These are phyloP conservation scores for Fusarium pseudocircinatum DNA, from an alignment of 2,329 filamentous ascomycete genomes.

Conservation along the genomic window DNA sequence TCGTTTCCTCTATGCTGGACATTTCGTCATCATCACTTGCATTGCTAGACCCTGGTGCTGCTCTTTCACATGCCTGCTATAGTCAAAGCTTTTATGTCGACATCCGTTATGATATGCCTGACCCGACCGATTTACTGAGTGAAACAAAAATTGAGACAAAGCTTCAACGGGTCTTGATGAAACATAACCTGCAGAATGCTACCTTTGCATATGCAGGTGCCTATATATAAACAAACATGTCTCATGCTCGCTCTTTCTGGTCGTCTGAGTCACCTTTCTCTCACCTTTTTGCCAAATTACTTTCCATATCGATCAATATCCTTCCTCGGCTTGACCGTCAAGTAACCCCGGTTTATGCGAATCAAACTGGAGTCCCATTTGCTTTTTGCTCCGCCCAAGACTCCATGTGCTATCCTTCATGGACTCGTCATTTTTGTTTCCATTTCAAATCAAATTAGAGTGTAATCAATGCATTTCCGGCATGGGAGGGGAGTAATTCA, in stretches of 20 bases:
- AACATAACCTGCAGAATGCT: conserved; percentile 22
- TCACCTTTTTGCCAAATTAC: conserved; percentile 25
- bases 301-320: conserved; percentile 1
- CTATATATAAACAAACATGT: conserved; percentile 23
- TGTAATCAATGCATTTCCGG: conserved; percentile 18
- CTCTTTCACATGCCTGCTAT: conserved; percentile 22
- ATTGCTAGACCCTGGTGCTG: conserved; percentile 10
- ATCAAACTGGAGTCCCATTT: conserved; percentile 24
- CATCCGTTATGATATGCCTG: neutral
- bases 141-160: conserved; percentile 1
- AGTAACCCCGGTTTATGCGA: conserved; percentile 27
- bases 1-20: conserved; percentile 19
- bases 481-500: conserved; percentile 20
- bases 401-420: conserved; percentile 40
- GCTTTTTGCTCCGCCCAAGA: conserved; percentile 34
- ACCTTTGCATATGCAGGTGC: conserved; percentile 21
- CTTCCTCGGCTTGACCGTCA: conserved; percentile 25
- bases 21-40: conserved; percentile 34
- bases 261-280: conserved; percentile 26
- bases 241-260: conserved; percentile 20
- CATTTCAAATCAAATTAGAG: conserved; percentile 23
- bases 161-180: conserved; percentile 10
- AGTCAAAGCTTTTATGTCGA: neutral
- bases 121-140: neutral
- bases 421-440: conserved; percentile 36